Conservation (phyloP, 371 early-diverging fungal species). For the Polyrhizophydium stewartii region DNA sequence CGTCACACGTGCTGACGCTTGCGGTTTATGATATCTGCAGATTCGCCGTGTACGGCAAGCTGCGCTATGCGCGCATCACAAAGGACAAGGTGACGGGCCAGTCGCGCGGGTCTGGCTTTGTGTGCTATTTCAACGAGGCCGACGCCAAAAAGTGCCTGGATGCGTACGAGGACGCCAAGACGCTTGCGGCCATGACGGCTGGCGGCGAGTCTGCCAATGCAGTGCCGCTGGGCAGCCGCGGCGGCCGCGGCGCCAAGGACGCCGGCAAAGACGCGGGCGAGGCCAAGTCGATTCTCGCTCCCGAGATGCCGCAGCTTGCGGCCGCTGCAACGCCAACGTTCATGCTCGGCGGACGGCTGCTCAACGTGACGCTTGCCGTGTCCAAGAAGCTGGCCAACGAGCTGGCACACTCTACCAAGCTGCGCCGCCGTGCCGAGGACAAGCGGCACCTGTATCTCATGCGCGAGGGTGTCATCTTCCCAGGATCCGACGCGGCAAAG, state of each 20-base stretch:
- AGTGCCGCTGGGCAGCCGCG: neutral
- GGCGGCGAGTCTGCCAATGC: neutral
- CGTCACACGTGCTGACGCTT: no score
- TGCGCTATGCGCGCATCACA: slow-evolving; percentile 81
- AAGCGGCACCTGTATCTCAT: slow-evolving; percentile 68
- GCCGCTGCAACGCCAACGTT: slow-evolving; percentile 32
- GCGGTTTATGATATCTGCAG: slow-evolving; percentile 19
- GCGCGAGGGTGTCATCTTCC: slow-evolving; percentile 76
- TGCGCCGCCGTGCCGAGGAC: slow-evolving; percentile 68
- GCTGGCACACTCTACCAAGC: slow-evolving; percentile 58
- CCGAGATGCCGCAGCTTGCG: slow-evolving; percentile 35
- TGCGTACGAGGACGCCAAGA: slow-evolving; percentile 49
- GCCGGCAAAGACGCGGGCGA: slow-evolving; percentile 45
- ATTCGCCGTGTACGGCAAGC: slow-evolving; percentile 61
- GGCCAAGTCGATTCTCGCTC: slow-evolving; percentile 33
- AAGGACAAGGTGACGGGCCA: slow-evolving; percentile 74
- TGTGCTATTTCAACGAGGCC: slow-evolving; percentile 69
- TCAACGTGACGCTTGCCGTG: slow-evolving; percentile 79
- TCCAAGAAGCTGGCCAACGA: slow-evolving; percentile 63
- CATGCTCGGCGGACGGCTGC: slow-evolving; percentile 73
- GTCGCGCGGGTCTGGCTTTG: slow-evolving; percentile 90
- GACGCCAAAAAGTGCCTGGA: slow-evolving; percentile 72
- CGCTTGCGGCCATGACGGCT: neutral
- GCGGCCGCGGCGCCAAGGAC: slow-evolving; percentile 5
- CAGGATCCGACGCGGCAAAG: slow-evolving; percentile 75